phyloP scores from a whole-genome alignment of 495 filamentous ascomycete species.

The Schizothecium vesticola region DNA sequence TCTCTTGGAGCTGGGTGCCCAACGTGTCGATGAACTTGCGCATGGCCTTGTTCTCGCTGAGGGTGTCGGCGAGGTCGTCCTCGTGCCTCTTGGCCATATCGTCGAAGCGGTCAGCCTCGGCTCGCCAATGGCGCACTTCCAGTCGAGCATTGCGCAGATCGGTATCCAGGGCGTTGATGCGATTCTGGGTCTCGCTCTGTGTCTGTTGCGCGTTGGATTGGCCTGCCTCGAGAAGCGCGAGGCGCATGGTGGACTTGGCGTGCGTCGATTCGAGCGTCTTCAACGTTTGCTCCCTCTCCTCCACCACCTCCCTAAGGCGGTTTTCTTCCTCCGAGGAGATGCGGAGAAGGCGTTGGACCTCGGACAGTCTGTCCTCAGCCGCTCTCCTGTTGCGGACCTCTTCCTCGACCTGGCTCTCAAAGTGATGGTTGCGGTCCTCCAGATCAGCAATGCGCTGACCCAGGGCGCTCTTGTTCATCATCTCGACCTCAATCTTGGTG shows the following conservation, averaged over 20 bases:
- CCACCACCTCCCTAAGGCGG: slow-evolving; percentile 62
- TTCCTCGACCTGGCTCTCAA: slow-evolving; percentile 42
- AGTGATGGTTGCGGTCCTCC: slow-evolving; percentile 37
- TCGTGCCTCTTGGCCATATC: slow-evolving; percentile 38
- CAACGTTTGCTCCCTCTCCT: slow-evolving; percentile 54
- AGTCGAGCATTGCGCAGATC: slow-evolving; percentile 46
- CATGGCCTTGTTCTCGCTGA: slow-evolving; percentile 48
- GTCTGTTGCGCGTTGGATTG: slow-evolving; percentile 60
- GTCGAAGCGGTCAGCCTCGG: slow-evolving; percentile 42
- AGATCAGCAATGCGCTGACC: slow-evolving; percentile 44
- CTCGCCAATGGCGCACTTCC: slow-evolving; percentile 45
- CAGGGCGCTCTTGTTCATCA: slow-evolving; percentile 45
- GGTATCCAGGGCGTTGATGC: slow-evolving; percentile 41
- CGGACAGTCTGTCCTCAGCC: slow-evolving; percentile 66
- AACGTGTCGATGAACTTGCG: slow-evolving; percentile 62
- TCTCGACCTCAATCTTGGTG: slow-evolving; percentile 47
- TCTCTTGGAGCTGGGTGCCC: slow-evolving; percentile 75
- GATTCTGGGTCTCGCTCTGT: slow-evolving; percentile 56
- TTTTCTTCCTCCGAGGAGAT: slow-evolving; percentile 64
- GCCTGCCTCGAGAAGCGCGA: slow-evolving; percentile 56
- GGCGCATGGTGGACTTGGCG: slow-evolving; percentile 51
- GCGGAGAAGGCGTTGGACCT: slow-evolving; percentile 64
- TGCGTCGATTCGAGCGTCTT: slow-evolving; percentile 41
- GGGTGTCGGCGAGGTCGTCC: slow-evolving; percentile 34
- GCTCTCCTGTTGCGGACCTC: slow-evolving; percentile 62